phyloP scores from a whole-genome alignment of 1,284 basidiomycete species.

The Pterulicium gracile region DNA sequence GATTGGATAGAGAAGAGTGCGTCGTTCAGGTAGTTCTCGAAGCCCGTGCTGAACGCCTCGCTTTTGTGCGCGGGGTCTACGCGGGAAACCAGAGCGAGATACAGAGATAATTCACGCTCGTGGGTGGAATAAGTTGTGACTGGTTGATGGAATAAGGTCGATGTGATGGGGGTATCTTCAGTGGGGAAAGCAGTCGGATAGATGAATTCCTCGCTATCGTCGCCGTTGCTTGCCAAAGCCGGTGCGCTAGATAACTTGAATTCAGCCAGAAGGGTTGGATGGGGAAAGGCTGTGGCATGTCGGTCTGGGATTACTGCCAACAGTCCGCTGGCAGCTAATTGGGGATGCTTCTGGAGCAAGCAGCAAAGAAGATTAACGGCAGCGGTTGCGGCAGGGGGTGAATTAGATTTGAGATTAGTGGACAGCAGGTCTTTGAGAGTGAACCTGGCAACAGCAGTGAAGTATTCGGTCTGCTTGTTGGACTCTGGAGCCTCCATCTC shows the following conservation, averaged over 20 bases:
- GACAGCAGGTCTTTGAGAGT: constrained; percentile 82
- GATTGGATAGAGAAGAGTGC: constrained; percentile 61
- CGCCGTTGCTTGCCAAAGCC: constrained; percentile 15
- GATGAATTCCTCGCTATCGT: constrained; percentile 60
- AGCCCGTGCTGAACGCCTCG: constrained; percentile 77
- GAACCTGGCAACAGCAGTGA: constrained; percentile 78
- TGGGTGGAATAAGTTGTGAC: constrained; percentile 67
- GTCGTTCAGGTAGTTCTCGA: constrained; percentile 77
- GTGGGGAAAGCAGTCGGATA: constrained; percentile 40
- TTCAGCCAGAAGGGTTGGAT: constrained; percentile 33
- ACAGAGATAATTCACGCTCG: constrained; percentile 74
- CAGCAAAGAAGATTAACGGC: constrained; percentile 75
- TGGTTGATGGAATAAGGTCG: constrained; percentile 43
- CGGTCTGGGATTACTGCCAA: constrained; percentile 61
- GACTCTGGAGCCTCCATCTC: constrained; percentile 75
- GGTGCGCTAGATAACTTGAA: constrained; percentile 12
- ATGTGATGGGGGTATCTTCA: constrained; percentile 18
- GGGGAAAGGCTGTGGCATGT: constrained; percentile 64
- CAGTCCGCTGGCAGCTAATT: constrained; percentile 52
- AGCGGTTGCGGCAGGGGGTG: constrained; percentile 55
- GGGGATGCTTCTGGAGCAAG: constrained; percentile 62
- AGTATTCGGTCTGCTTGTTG: constrained; percentile 63
- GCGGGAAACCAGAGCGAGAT: constrained; percentile 68
- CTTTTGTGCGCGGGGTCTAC: constrained; percentile 67
- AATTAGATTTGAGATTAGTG: constrained; percentile 63